Base-by-base conservation (phyloP, 2,329 filamentous ascomycete genomes). In the Phyllosticta citrichinensis region DNA sequence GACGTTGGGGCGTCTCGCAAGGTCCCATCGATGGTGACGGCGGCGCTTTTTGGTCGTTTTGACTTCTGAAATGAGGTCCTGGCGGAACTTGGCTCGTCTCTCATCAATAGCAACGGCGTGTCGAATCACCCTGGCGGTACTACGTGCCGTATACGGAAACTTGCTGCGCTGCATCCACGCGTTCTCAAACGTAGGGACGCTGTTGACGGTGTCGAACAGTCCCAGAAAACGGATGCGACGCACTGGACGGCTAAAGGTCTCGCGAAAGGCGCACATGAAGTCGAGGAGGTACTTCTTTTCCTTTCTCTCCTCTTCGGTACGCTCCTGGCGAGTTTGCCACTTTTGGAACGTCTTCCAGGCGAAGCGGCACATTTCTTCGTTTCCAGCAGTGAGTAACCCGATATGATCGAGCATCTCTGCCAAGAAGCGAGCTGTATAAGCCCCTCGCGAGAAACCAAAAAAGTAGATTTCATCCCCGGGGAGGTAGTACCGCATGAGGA, bases 401-500 rank as follows among this genome's bases (percentile, higher is more conserved):
- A 94, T 85, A 66, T 89, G 86, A 68, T 94, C 89, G 6, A 94
- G 80, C 89, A 93, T 93, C 69, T 94, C 89, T 0, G 89, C 88
- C 3, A 81, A 69, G 59, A 80, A 81, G 3, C 79, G 73, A 17
- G 79, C 79, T 1, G 79, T 81, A 58, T 81, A 81, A 5, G 78
- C 76, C 14, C 77, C 79, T 62, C 78, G 69, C 0, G 77, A 79
- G 67, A 80, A 80, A 3, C 78, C 78, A 24, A 80, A 75, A 19
- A 80, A 71, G 64, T 74, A 80, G 24, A 80, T 79, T 53, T 76
- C 75, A 62, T 80, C 77, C 20, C 75, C 76, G 30, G 77, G 75
- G 0, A 67, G 68, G 60, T 80, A 80, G 58, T 77, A 79, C 35
- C 78, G 68, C 78, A 80, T 80, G 8, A 80, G 63, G 54, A 80